These are phyloP conservation scores for Candolleomyces efflorescens DNA, from an alignment of 768 basidiomycete species.

Conservation along the genomic window DNA sequence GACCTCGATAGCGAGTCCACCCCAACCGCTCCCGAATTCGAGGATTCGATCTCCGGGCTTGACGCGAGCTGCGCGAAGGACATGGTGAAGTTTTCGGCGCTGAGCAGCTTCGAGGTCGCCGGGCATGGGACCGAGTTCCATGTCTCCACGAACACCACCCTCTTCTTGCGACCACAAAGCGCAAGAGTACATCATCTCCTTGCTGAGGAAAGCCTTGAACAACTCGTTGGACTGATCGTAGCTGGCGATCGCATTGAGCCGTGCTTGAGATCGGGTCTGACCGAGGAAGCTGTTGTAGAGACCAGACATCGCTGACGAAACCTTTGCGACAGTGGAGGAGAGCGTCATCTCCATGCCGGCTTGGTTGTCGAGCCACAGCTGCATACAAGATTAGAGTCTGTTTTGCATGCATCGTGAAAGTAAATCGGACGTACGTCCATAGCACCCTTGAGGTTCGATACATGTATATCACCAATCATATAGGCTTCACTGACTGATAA, in stretches of 20 bases:
- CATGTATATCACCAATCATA: slow-evolving; percentile 68
- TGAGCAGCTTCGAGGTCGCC: slow-evolving; percentile 82
- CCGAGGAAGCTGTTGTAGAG: slow-evolving; percentile 70
- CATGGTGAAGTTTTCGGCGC: slow-evolving; percentile 76
- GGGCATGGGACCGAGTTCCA: slow-evolving; percentile 47
- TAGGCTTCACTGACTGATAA: slow-evolving; percentile 65
- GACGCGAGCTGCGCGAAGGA: slow-evolving; percentile 74
- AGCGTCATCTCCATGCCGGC: slow-evolving; percentile 52
- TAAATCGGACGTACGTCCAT: slow-evolving; percentile 50
- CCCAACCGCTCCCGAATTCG: slow-evolving; percentile 95
- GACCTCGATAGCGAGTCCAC: slow-evolving; percentile 84
- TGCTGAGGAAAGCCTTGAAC: slow-evolving; percentile 80
- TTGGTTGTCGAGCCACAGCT: slow-evolving; percentile 70
- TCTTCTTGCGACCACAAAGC: slow-evolving; percentile 80
- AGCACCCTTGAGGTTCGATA: slow-evolving; percentile 51
- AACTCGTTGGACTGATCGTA: slow-evolving; percentile 92
- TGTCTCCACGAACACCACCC: slow-evolving; percentile 73
- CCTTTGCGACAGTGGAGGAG: slow-evolving; percentile 50
- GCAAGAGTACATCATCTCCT: slow-evolving; percentile 95
- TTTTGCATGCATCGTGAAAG: neutral
- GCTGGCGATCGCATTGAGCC: slow-evolving; percentile 79
- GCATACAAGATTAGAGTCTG: slow-evolving; percentile 5
- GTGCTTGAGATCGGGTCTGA: slow-evolving; percentile 67
- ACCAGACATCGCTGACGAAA: slow-evolving; percentile 57
- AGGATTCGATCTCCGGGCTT: slow-evolving; percentile 76